Percentiles rank a stretch among this genome's conserved stretches.
phyloP scores from a whole-genome alignment of 345 rosid species.

The Erucastrum elatum region DNA sequence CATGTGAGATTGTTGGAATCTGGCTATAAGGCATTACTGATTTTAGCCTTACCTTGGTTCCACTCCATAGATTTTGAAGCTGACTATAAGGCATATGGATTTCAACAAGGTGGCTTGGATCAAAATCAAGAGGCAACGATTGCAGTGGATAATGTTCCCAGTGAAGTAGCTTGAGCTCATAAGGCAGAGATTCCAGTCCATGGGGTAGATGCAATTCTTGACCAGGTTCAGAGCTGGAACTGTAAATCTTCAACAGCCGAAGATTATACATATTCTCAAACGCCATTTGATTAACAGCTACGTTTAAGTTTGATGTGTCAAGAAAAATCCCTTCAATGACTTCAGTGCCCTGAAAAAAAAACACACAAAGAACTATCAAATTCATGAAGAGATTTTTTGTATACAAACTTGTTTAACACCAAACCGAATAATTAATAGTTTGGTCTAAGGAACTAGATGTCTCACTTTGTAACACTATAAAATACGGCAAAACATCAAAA shows the following conservation, averaged over 20 bases:
- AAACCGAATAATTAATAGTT: too few relatives aligned
- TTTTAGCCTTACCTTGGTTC: constrained; percentile 3
- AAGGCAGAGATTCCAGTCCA: constrained; percentile 11
- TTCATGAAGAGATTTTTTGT: neutral
- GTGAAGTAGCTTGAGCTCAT: constrained; percentile 26
- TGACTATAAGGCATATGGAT: constrained; percentile 26
- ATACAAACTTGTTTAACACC: too few relatives aligned
- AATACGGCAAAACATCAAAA: too few relatives aligned
- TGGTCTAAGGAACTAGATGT: too few relatives aligned
- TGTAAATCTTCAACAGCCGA: constrained; percentile 18
- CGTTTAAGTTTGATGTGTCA: neutral
- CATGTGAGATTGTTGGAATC: too few relatives aligned
- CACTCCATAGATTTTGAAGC: constrained; percentile 26
- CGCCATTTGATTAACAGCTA: neutral
- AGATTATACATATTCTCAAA: constrained; percentile 19
- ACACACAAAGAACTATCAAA: neutral
- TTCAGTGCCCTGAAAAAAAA: neutral
- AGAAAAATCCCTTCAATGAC: constrained; percentile 30
- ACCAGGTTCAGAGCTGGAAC: neutral
- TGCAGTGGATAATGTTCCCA: constrained; percentile 29
- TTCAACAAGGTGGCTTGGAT: constrained; percentile 18
- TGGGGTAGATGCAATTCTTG: neutral
- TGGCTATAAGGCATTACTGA: too few relatives aligned
- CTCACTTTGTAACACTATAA: too few relatives aligned
- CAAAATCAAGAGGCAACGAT: constrained; percentile 11